phyloP scores from a whole-genome alignment of 1,284 basidiomycete species.

The Apiotrichum laibachii region DNA sequence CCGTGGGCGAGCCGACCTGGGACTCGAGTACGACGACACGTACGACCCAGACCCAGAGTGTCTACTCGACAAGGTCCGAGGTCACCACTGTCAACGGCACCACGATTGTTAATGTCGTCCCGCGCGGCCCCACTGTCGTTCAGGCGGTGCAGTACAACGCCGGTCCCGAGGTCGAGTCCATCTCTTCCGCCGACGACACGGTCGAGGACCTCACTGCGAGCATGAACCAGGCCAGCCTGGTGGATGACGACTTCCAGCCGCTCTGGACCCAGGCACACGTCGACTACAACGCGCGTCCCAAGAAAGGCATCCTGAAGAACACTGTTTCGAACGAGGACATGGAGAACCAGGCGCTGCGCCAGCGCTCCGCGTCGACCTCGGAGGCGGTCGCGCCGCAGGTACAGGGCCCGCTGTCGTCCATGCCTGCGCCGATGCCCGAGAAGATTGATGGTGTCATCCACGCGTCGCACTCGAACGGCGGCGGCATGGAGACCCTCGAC shows the following conservation, averaged over 20 bases:
- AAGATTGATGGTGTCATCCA: slow-evolving; percentile 78
- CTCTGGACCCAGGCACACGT: slow-evolving; percentile 63
- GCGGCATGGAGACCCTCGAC: neutral
- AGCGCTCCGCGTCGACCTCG: slow-evolving; percentile 73
- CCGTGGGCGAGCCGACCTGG: slow-evolving; percentile 58
- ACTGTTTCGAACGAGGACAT: slow-evolving; percentile 51
- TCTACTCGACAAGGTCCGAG: neutral
- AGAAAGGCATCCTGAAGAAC: slow-evolving; percentile 82
- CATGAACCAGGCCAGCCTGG: slow-evolving; percentile 7
- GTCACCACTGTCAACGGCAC: neutral
- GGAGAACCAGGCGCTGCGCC: slow-evolving; percentile 48
- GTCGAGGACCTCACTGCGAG: slow-evolving; percentile 59
- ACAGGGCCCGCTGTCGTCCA: slow-evolving; percentile 68
- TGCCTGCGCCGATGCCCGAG: slow-evolving; percentile 75
- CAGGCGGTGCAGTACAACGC: slow-evolving; percentile 55
- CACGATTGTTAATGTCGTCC: slow-evolving; percentile 11
- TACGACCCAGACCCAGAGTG: slow-evolving; percentile 12
- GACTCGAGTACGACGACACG: slow-evolving; percentile 72
- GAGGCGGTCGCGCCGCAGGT: slow-evolving; percentile 57
- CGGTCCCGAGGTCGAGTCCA: slow-evolving; percentile 58
- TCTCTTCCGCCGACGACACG: slow-evolving; percentile 38
- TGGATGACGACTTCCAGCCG: slow-evolving; percentile 56
- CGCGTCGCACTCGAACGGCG: slow-evolving; percentile 51
- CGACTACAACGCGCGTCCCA: slow-evolving; percentile 65
- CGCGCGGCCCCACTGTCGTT: slow-evolving; percentile 30